A percentile compares a stretch with the other conserved stretches of the same genome.
These are phyloP conservation scores for Yarrowia hollandica DNA, from an alignment of 805 yeast species.

Conservation along the genomic window DNA sequence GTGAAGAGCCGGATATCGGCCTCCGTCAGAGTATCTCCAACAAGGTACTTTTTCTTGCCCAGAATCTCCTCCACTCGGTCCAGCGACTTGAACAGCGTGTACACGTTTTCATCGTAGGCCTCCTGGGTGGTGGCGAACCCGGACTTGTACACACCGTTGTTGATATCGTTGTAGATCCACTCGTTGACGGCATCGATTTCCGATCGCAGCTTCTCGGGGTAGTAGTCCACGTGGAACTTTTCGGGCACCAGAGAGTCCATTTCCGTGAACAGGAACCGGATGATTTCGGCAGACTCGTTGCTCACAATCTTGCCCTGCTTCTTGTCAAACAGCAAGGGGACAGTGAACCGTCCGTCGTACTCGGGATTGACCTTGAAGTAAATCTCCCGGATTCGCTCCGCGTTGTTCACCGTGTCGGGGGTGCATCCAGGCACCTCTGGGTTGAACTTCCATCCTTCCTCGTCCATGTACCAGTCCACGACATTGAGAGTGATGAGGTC, in stretches of 20 bases:
- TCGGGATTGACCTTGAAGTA: constrained; percentile 75
- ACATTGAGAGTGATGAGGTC: constrained; percentile 56
- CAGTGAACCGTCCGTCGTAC: constrained; percentile 82
- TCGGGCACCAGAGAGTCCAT: constrained; percentile 53
- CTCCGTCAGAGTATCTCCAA: constrained; percentile 74
- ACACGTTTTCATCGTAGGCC: constrained; percentile 70
- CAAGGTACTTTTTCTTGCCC: constrained; percentile 47
- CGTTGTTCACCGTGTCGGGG: constrained; percentile 61
- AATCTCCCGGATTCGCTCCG: constrained; percentile 62
- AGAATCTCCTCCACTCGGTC: constrained; percentile 69
- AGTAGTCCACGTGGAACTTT: constrained; percentile 55
- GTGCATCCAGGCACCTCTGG: constrained; percentile 52
- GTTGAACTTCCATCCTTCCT: constrained; percentile 85
- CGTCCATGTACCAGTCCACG: constrained; percentile 90
- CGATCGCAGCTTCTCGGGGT: constrained; percentile 55
- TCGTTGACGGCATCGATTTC: constrained; percentile 75
- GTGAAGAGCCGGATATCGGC: constrained; percentile 87
- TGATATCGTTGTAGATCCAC: constrained; percentile 82
- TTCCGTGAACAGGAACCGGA: constrained; percentile 77
- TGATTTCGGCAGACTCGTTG: constrained; percentile 87
- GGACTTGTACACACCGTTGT: constrained; percentile 90
- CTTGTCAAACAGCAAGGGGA: constrained; percentile 91
- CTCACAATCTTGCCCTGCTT: constrained; percentile 80
- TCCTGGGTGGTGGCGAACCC: constrained; percentile 88
- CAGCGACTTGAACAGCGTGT: constrained; percentile 60